Evolutionary conservation across 2,329 filamentous ascomycete genomes (phyloP).

Genomic region (Allantophomopsis cytisporea): DNA sequence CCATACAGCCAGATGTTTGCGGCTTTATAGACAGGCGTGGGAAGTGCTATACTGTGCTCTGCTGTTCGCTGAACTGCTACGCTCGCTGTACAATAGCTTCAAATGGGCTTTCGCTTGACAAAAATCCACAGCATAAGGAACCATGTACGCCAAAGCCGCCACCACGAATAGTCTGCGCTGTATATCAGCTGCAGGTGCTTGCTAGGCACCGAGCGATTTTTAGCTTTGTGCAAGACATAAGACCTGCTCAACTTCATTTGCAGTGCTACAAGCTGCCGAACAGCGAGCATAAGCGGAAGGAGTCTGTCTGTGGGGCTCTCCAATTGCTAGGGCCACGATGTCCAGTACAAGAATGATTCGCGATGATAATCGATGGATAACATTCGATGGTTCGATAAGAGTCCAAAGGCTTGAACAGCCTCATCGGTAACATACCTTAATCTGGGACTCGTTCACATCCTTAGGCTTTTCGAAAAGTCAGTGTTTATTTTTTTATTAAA

Average conservation of each 20-base stretch:
- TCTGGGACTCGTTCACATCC: slow-evolving; percentile 93
- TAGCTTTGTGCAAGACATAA: slow-evolving; percentile 31
- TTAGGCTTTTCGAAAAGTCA: slow-evolving; percentile 47
- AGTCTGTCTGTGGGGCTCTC: slow-evolving; percentile 19
- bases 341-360: slow-evolving; percentile 5
- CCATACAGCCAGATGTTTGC: no score
- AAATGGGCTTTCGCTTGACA: slow-evolving; percentile 8
- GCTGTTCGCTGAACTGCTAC: slow-evolving; percentile 29
- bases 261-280: slow-evolving; percentile 17
- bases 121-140: slow-evolving; percentile 11
- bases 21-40: no score
- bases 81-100: slow-evolving; percentile 30
- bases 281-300: slow-evolving; percentile 21
- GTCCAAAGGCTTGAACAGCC: slow-evolving; percentile 53
- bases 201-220: slow-evolving; percentile 34
- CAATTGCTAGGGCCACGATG: no score
- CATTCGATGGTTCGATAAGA: slow-evolving; percentile 44
- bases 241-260: slow-evolving; percentile 44
- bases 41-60: slow-evolving; percentile 12
- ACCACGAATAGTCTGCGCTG: slow-evolving; percentile 15
- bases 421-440: slow-evolving; percentile 99
- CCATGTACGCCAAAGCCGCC: slow-evolving; percentile 1
- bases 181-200: slow-evolving; percentile 27
- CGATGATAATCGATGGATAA: slow-evolving; percentile 12
- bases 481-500: no score